Evolutionary conservation across 106 monocot species (phyloP), one percentile per base, ranked within the genome.

Genomic region (Allium cepa): DNA sequence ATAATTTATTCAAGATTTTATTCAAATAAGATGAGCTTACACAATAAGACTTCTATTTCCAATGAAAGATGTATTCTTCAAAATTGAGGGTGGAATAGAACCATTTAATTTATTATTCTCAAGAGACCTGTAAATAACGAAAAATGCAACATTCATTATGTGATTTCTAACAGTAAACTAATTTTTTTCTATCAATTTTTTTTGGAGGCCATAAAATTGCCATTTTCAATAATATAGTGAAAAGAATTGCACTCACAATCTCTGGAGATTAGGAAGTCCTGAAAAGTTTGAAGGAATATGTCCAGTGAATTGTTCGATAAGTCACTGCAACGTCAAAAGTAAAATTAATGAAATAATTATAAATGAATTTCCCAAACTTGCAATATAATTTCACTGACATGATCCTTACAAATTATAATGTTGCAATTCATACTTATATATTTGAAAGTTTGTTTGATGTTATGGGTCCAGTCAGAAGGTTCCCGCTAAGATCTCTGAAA

Each of bases 401-500:
- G 11, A 26, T 10, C 1, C 0, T 46, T 13, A 10, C 18, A 4
- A 36, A 15, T 50, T 28, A 8, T 36, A 4, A 51, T 10, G 3
- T 55, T 47, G 46, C 49, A 59, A 60, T 17, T 48, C 8, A 27
- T 46, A 67, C 88, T 59, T 81, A 93, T 88, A 93, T 83, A 68
- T 53, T 72, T 12, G 92, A 93, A 67, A 85, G 85, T 71, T 75
- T 78, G 58, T 77, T 83, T 26, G 80, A 60, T 17, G 88, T 85
- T 77, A 93, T 83, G 50, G 55, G 16, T 71, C 92, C 92, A 49
- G 75, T 75, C 62, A 93, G 78, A 66, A 77, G 72, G 69, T 93
- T 93, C 77, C 62, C 76, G 63, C 92, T 88, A n/a, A 93, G 92
- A 79, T 93, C 92, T 81, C 92, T 93, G 88, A 66, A 78, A 81